Conservation (phyloP, 2,329 filamentous ascomycete genomes). For the Cercospora berteroae region DNA sequence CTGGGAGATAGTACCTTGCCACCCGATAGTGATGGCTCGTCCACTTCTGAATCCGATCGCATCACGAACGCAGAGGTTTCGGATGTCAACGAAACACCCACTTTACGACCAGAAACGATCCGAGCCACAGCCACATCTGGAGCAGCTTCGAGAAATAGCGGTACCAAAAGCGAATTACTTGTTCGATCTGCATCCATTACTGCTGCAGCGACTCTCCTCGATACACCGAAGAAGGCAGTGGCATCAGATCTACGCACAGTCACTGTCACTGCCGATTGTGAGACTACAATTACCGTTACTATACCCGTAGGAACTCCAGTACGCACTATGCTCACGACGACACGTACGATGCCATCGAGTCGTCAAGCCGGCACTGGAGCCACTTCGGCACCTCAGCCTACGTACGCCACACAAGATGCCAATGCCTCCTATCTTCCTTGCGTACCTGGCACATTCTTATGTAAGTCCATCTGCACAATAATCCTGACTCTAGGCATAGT, state of each 20-base stretch:
- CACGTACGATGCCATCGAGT: not conserved
- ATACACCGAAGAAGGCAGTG: not conserved
- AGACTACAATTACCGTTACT: conserved; percentile 28
- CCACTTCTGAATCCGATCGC: not conserved
- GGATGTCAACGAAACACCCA: not conserved
- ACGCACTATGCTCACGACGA: conserved; percentile 2
- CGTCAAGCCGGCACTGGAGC: conserved; percentile 9
- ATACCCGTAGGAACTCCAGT: conserved; percentile 3
- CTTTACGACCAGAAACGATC: not conserved
- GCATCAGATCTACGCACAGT: conserved; percentile 4
- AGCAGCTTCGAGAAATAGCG: not conserved
- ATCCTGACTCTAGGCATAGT: not conserved
- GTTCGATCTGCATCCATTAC: conserved; percentile 6
- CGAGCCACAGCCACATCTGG: not conserved
- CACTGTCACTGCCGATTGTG: conserved; percentile 27
- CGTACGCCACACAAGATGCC: conserved; percentile 34
- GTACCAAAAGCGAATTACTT: not conserved
- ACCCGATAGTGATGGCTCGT: not conserved
- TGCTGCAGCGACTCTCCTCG: not conserved
- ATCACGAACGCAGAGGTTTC: too few relatives aligned
- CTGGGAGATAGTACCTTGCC: conserved; percentile 15
- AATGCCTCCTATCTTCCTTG: conserved; percentile 38
- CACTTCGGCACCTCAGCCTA: conserved; percentile 16
- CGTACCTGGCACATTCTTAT: conserved; percentile 43
- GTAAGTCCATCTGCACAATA: conserved; percentile 23